Conservation (phyloP, 768 basidiomycete species). For the Tulasnella sp. region DNA sequence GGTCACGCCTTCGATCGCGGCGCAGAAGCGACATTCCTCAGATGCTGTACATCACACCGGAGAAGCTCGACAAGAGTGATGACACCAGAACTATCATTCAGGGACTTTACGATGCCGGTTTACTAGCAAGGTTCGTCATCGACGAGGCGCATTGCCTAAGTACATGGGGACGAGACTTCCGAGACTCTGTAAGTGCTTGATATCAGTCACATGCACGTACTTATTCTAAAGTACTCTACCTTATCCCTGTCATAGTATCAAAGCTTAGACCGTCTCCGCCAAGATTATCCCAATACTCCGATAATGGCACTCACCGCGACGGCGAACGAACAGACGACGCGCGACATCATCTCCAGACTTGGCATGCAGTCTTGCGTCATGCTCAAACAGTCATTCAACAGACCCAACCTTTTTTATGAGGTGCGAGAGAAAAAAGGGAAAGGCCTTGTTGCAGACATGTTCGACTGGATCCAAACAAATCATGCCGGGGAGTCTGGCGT, state of each 20-base stretch:
- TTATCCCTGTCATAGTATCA: slow-evolving; percentile 43
- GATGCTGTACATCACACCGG: slow-evolving; percentile 85
- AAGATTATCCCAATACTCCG: slow-evolving; percentile 65
- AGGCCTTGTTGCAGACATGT: slow-evolving; percentile 45
- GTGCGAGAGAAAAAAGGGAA: slow-evolving; percentile 40
- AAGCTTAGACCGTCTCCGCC: slow-evolving; percentile 52
- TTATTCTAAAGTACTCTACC: neutral
- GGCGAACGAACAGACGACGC: slow-evolving; percentile 63
- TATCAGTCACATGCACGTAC: neutral
- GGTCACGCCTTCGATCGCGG: slow-evolving; percentile 34
- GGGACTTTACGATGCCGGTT: slow-evolving; percentile 42
- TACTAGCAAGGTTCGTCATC: slow-evolving; percentile 80
- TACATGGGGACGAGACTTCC: slow-evolving; percentile 90
- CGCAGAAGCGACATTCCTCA: slow-evolving; percentile 35
- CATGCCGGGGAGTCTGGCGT: slow-evolving; percentile 60
- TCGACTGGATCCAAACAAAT: slow-evolving; percentile 48
- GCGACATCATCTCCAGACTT: slow-evolving; percentile 68
- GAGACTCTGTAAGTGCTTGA: slow-evolving; percentile 51
- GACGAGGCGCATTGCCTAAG: slow-evolving; percentile 96
- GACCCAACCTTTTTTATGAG: slow-evolving; percentile 77
- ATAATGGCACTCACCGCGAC: slow-evolving; percentile 97
- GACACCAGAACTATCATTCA: slow-evolving; percentile 44
- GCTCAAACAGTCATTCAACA: slow-evolving; percentile 81
- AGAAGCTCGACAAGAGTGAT: slow-evolving; percentile 60
- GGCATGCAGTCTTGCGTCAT: slow-evolving; percentile 45